Evolutionary conservation across 176 grass and related monocot genomes (phyloP).

Genomic region (Guadua angustifolia): DNA sequence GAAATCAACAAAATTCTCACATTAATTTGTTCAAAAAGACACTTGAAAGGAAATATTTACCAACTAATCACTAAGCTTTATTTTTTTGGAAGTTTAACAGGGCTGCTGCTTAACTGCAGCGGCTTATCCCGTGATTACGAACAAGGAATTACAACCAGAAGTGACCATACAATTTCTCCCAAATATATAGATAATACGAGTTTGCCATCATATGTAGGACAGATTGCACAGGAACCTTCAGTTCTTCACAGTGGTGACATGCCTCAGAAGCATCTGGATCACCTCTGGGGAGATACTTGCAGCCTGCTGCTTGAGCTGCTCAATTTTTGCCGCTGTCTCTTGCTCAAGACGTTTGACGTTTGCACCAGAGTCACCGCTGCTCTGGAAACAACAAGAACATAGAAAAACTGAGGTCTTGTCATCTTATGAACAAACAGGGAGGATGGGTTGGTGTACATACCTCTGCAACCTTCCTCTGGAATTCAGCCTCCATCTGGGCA

Average conservation of each 20-base stretch:
- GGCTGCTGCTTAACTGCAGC: slow-evolving; percentile 11
- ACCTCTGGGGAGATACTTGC: slow-evolving; percentile 64
- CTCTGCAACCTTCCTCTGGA: slow-evolving; percentile 79
- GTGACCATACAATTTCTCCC: slow-evolving; percentile 23
- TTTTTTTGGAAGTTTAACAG: slow-evolving; percentile 18
- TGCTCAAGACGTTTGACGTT: slow-evolving; percentile 83
- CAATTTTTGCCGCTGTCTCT: slow-evolving; percentile 71
- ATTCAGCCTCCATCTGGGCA: slow-evolving; percentile 76
- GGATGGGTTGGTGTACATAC: slow-evolving; percentile 35
- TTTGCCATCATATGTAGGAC: not conserved
- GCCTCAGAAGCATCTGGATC: slow-evolving; percentile 81
- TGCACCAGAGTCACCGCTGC: slow-evolving; percentile 72
- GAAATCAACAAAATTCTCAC: slow-evolving; percentile 20
- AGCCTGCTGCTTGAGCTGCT: slow-evolving; percentile 60
- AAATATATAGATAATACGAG: slow-evolving; percentile 43
- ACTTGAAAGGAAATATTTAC: not conserved
- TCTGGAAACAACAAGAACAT: slow-evolving; percentile 52
- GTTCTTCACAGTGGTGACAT: slow-evolving; percentile 86
- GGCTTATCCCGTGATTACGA: slow-evolving; percentile 40
- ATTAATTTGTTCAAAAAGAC: not conserved
- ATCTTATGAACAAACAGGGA: not conserved
- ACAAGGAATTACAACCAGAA: slow-evolving; percentile 45
- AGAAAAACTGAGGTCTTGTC: not conserved
- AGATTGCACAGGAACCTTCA: slow-evolving; percentile 20
- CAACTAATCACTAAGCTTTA: not conserved